Conservation (phyloP, 768 basidiomycete genomes). For the Bullera alba region DNA sequence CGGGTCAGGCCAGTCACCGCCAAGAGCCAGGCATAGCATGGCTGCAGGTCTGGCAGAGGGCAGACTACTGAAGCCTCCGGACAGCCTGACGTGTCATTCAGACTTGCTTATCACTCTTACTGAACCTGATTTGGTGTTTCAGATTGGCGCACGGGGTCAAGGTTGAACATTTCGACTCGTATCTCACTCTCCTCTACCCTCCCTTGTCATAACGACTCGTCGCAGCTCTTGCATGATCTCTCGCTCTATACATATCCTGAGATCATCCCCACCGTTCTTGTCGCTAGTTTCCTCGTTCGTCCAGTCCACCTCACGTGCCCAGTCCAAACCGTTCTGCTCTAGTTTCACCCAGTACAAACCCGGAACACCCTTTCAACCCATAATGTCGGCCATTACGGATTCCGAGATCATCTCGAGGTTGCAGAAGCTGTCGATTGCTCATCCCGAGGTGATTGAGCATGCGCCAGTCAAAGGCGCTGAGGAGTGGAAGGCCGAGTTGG, state of each 20-base stretch:
- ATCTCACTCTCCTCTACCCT: not conserved
- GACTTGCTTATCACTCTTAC: not conserved
- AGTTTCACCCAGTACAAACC: not conserved
- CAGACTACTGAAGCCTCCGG: no score
- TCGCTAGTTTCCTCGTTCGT: not conserved
- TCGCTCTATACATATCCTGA: not conserved
- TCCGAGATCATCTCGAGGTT: slow-evolving; percentile 31
- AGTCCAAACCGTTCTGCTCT: not conserved
- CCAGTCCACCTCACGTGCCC: not conserved
- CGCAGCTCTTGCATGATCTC: not conserved
- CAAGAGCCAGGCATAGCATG: no score
- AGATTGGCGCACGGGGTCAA: no score
- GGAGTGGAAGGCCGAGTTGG: slow-evolving; percentile 68
- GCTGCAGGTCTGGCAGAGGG: no score
- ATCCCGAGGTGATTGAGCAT: slow-evolving; percentile 53
- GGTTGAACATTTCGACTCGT: not conserved
- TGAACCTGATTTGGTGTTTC: no score
- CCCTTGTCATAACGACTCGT: not conserved
- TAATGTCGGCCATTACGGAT: slow-evolving; percentile 28
- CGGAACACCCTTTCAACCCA: slow-evolving; percentile 6
- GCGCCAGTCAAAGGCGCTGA: slow-evolving; percentile 61
- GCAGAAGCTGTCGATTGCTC: slow-evolving; percentile 23
- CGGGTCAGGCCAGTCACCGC: no score
- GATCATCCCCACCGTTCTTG: not conserved
- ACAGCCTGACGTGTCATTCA: no score